Conservation (phyloP, 768 basidiomycete genomes). For the Xerocomellus chrysenteron region DNA sequence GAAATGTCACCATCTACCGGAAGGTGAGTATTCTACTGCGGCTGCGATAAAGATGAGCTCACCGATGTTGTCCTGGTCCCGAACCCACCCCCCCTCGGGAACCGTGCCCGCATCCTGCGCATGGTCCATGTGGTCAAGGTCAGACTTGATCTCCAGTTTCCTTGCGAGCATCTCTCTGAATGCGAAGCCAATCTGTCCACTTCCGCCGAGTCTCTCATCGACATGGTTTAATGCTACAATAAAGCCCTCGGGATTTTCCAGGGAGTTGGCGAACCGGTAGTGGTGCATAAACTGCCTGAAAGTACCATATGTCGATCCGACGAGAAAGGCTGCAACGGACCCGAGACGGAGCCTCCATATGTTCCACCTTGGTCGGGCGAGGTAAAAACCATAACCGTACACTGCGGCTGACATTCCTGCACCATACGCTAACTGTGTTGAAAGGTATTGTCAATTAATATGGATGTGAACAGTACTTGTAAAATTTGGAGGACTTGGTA, state of each 20-base stretch:
- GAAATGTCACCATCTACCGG: slow-evolving; percentile 4
- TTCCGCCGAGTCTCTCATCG: slow-evolving; percentile 32
- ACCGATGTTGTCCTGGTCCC: slow-evolving; percentile 13
- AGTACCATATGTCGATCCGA: slow-evolving; percentile 35
- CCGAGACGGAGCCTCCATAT: slow-evolving; percentile 24
- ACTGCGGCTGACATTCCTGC: slow-evolving; percentile 23
- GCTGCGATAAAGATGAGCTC: background rate
- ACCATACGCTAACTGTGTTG: slow-evolving; percentile 22
- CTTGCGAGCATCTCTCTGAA: slow-evolving; percentile 24
- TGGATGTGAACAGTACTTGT: background rate
- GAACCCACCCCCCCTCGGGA: slow-evolving; percentile 20
- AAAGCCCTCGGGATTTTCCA: slow-evolving; percentile 32
- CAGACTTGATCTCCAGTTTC: slow-evolving; percentile 11
- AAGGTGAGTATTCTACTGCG: background rate
- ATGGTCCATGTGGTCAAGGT: background rate
- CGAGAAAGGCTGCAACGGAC: slow-evolving; percentile 23
- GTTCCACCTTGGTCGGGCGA: slow-evolving; percentile 31
- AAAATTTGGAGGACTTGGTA: slow-evolving; percentile 2
- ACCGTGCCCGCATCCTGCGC: slow-evolving; percentile 4
- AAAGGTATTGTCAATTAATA: background rate
- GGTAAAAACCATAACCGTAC: slow-evolving; percentile 25
- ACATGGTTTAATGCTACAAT: slow-evolving; percentile 32
- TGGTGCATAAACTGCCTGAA: slow-evolving; percentile 30
- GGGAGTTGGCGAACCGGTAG: slow-evolving; percentile 29
- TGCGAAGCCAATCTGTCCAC: slow-evolving; percentile 27